Evolutionary conservation across 306 rosid species (phyloP), one percentile per base, ranked within the genome.

Genomic region (Quercus rubra): DNA sequence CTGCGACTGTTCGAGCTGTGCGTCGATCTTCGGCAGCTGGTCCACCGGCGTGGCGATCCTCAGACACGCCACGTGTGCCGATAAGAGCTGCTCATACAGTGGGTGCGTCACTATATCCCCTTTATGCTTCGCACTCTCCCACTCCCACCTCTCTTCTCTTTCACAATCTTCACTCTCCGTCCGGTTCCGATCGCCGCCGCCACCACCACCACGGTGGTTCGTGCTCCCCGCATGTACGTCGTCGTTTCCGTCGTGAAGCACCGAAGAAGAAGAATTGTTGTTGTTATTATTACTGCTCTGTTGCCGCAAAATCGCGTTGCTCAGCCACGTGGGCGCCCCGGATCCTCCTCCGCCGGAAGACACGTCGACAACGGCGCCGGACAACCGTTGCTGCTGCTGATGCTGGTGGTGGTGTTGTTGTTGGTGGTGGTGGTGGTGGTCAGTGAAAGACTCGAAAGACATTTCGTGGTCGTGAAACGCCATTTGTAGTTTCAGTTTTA

Each of bases 31-130:
- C 0, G 96, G 94, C 71, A 92, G 85, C 91, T 92, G 96, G 84
- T 92, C 97, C 1, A 93, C 97, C 20, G 99, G 99, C 1, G 99
- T 95, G 3, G 99, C 98, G 59, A 95, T 91, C 79, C 98, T 86
- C 11, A 95, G 81, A 46, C 99, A 95, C 5, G 99, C 86, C 5
- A 95, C 98, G 61, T 95, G 99, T 0, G 98, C 96, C 4, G 98
- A 86, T 1, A 95, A 79, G 14, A 95, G 79, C 78, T 93, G 99
- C 2, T 95, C 99, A 81, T 95, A 95, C 33, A 95, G 91, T 1
- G 98, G 97, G 55, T 95, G 99, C n/a, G 91, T 85, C 62, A 90
- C 69, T 33, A 95, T 89, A 41, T 89, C 96, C 1, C 90, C 90
- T 73, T 93, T 95, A 76, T 76, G 87, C 75, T 85, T 87, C 31